A percentile compares a stretch with the other conserved stretches of the same genome.
phyloP scores from a whole-genome alignment of 2,329 filamentous ascomycete genomes.

The Thelonectria blattea region DNA sequence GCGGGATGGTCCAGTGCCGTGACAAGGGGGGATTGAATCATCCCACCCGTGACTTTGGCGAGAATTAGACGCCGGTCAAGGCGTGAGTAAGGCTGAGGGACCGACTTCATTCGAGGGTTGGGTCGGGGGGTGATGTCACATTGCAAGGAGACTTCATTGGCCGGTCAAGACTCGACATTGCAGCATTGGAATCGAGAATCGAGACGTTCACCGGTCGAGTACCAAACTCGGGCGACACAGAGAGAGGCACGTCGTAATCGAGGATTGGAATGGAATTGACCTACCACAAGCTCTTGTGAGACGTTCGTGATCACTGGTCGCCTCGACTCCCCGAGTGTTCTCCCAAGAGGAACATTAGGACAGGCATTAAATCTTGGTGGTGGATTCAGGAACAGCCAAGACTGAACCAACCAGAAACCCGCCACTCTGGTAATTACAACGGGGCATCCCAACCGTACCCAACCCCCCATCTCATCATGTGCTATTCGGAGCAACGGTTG shows the following conservation, averaged over 20 bases:
- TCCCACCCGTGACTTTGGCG: conserved; percentile 3
- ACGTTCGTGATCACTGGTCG: no score
- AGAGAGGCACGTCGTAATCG: no score
- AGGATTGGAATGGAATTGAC: no score
- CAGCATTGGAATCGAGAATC: conserved; percentile 11
- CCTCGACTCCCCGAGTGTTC: no score
- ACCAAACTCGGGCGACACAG: no score
- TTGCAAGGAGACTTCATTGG: conserved; percentile 12
- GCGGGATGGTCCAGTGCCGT: conserved; percentile 17
- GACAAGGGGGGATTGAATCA: conserved; percentile 9
- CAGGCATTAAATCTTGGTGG: conserved; percentile 1
- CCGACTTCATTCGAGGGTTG: background rate
- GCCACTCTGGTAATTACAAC: conserved; percentile 9
- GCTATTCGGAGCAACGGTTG: background rate
- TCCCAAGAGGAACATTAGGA: background rate
- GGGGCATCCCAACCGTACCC: conserved; percentile 1
- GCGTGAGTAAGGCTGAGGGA: conserved; percentile 10
- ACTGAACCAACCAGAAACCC: conserved; percentile 9
- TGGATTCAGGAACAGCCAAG: conserved; percentile 15
- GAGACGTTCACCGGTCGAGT: background rate
- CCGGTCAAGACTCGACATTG: background rate
- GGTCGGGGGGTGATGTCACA: conserved; percentile 19
- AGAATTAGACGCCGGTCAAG: conserved; percentile 17
- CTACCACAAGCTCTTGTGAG: no score
- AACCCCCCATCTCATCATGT: background rate